These are phyloP conservation scores for Xylariaceae sp. DNA, from an alignment of 2,329 filamentous ascomycete species.

Conservation along the genomic window DNA sequence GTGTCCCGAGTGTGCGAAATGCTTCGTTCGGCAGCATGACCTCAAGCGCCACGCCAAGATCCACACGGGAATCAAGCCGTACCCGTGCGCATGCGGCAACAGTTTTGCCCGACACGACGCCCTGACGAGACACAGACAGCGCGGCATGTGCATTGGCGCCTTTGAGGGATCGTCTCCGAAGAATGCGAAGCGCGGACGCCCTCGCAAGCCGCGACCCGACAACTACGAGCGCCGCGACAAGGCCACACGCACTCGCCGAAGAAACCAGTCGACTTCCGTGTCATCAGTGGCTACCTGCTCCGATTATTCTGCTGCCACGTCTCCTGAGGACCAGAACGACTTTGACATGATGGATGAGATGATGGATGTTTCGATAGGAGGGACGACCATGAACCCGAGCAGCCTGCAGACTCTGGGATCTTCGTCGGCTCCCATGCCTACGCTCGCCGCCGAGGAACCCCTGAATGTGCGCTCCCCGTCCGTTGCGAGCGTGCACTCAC, in stretches of 20 bases:
- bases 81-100: constrained; percentile 89
- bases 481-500: constrained; percentile 38
- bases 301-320: constrained; percentile 51
- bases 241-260: constrained; percentile 49
- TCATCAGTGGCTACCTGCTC: constrained; percentile 54
- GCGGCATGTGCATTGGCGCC: constrained; percentile 93
- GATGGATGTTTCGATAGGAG: constrained; percentile 40
- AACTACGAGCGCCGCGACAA: constrained; percentile 53
- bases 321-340: constrained; percentile 39
- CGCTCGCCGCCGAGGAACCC: constrained; percentile 26
- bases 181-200: constrained; percentile 57
- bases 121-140: constrained; percentile 85
- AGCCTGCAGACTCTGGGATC: constrained; percentile 33
- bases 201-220: constrained; percentile 57
- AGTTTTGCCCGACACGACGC: constrained; percentile 94
- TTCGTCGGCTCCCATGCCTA: constrained; percentile 39
- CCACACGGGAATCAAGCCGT: constrained; percentile 91
- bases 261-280: constrained; percentile 47
- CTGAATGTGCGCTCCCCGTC: constrained; percentile 41
- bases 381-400: constrained; percentile 36
- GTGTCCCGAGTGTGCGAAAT: constrained; percentile 89
- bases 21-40: constrained; percentile 95
- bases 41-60: constrained; percentile 97
- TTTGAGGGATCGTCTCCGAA: constrained; percentile 71
- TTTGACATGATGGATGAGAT: constrained; percentile 46